phyloP scores from a whole-genome alignment of 2,329 filamentous ascomycete species.

The Aspergillus viridinutans region DNA sequence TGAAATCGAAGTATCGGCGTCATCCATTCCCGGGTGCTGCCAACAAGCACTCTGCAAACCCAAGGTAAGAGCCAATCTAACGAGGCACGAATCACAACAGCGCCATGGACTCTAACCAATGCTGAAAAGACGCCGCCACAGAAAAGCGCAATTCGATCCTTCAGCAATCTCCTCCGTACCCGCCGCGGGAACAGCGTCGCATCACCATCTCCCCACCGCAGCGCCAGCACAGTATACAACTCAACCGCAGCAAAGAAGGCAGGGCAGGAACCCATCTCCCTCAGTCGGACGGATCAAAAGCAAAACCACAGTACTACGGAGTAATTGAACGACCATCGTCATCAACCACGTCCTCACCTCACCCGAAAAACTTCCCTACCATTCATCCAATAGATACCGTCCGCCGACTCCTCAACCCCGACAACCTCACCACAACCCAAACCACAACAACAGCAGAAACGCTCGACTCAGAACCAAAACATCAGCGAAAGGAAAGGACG shows the following conservation, averaged over 20 bases:
- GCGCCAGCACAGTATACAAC: neutral
- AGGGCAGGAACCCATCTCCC: neutral
- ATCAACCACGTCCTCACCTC: neutral
- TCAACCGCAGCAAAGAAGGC: neutral
- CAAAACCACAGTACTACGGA: neutral
- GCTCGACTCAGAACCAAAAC: neutral
- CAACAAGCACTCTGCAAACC: neutral
- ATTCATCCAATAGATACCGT: neutral
- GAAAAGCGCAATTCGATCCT: neutral
- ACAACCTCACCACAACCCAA: neutral
- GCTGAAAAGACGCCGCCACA: neutral
- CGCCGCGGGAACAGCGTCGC: neutral
- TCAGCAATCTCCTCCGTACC: neutral
- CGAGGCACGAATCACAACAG: neutral
- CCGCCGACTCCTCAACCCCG: neutral
- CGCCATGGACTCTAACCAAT: neutral
- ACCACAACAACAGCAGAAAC: neutral
- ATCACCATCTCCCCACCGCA: neutral
- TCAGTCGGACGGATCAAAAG: neutral
- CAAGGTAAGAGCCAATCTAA: neutral
- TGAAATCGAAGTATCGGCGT: neutral
- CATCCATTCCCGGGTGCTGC: neutral
- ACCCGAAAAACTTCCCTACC: neutral
- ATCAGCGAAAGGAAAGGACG: neutral
- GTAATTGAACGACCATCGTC: neutral